phyloP scores from a whole-genome alignment of 257 asterid species.

The Ligustrum vulgare region DNA sequence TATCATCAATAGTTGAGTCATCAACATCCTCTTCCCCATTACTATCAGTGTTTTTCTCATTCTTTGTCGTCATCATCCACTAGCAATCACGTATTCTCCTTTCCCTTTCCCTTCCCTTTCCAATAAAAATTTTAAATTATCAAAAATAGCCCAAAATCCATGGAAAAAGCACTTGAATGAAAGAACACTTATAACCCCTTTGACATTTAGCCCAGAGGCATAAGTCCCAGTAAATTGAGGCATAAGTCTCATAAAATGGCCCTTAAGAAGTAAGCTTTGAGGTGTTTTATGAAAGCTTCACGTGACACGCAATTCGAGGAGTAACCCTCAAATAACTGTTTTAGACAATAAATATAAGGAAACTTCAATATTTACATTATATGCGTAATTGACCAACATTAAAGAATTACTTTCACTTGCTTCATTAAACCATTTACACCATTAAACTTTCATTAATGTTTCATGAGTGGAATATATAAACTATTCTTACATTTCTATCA shows the following conservation, averaged over 20 bases:
- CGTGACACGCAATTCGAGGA: background rate
- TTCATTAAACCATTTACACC: background rate
- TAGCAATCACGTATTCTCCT: background rate
- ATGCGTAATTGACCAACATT: background rate
- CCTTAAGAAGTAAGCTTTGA: background rate
- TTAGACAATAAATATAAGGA: background rate
- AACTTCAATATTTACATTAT: background rate
- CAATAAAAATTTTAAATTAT: too few species aligned
- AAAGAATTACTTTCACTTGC: background rate
- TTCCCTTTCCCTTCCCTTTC: background rate
- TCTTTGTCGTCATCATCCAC: background rate
- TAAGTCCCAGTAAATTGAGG: too few species aligned
- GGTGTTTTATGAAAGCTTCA: background rate
- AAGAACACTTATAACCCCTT: too few species aligned
- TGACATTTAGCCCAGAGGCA: background rate
- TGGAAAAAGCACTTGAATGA: background rate
- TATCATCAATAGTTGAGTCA: too few species aligned
- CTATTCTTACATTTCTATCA: background rate
- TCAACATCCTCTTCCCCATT: background rate
- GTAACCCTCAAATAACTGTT: background rate
- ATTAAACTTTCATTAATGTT: background rate
- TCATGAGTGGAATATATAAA: too few species aligned
- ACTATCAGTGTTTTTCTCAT: background rate
- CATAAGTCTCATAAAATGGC: background rate
- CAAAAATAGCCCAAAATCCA: background rate